Conservation (phyloP, 2,329 filamentous ascomycete species). For the Dactylellina haptotyla region DNA sequence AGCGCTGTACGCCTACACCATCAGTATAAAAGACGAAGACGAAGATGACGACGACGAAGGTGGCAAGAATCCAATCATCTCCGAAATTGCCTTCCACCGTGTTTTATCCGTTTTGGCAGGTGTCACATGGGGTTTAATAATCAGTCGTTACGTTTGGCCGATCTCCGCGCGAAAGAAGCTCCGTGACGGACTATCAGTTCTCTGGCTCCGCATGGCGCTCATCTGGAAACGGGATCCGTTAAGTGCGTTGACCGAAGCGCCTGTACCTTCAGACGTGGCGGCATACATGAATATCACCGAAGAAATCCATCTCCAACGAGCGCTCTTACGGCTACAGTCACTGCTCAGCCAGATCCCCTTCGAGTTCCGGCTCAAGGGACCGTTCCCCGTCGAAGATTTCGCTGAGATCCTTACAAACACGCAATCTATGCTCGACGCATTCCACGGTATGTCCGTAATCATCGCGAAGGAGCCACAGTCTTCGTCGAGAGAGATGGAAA, state of each 20-base stretch:
- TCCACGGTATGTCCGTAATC: slow-evolving; percentile 95
- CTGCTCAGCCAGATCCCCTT: slow-evolving; percentile 77
- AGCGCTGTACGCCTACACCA: slow-evolving; percentile 90
- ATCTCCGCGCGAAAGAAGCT: slow-evolving; percentile 89
- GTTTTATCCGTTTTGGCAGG: slow-evolving; percentile 86
- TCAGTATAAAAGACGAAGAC: slow-evolving; percentile 80
- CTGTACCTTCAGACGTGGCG: slow-evolving; percentile 55
- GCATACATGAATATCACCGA: slow-evolving; percentile 89
- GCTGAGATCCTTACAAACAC: slow-evolving; percentile 80
- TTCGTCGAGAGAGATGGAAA: slow-evolving; percentile 80
- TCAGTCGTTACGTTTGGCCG: slow-evolving; percentile 91
- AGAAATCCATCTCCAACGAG: slow-evolving; percentile 80
- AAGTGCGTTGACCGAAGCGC: slow-evolving; percentile 71
- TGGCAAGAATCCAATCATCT: slow-evolving; percentile 82
- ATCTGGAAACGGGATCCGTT: slow-evolving; percentile 96
- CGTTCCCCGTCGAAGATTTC: slow-evolving; percentile 81
- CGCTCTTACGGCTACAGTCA: slow-evolving; percentile 59
- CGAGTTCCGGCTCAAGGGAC: slow-evolving; percentile 88
- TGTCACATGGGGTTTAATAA: slow-evolving; percentile 89
- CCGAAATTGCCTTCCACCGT: slow-evolving; percentile 83
- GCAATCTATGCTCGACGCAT: slow-evolving; percentile 85
- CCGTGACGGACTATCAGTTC: slow-evolving; percentile 85
- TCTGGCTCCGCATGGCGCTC: slow-evolving; percentile 93
- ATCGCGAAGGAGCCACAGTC: slow-evolving; percentile 81
- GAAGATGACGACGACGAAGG: slow-evolving; percentile 88